Conservation (phyloP, 2,329 filamentous ascomycete genomes). For the Fusarium citri region DNA sequence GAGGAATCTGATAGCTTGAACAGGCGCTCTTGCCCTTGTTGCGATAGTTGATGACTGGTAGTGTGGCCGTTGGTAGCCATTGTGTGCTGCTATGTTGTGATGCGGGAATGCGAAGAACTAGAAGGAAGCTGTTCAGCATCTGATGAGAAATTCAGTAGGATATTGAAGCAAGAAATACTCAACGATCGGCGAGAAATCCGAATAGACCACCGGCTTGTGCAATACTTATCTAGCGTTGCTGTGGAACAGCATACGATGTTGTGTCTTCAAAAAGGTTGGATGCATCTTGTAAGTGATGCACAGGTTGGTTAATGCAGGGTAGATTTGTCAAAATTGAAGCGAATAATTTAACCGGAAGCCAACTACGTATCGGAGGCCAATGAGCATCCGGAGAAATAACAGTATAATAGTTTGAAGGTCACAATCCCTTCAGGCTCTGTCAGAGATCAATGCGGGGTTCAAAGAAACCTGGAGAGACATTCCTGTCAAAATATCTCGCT, state of each 20-base stretch:
- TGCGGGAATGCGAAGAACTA: neutral
- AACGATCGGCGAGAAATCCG: conserved; percentile 10
- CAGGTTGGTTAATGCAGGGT: neutral
- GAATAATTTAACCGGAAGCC: conserved; percentile 18
- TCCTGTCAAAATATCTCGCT: neutral
- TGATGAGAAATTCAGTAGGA: neutral
- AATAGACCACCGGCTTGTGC: neutral
- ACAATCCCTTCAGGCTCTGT: neutral
- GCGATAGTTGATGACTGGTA: conserved; percentile 1
- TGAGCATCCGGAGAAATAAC: neutral
- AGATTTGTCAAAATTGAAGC: neutral
- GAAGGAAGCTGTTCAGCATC: neutral
- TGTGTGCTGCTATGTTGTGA: neutral
- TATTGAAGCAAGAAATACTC: neutral
- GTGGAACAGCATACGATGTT: neutral
- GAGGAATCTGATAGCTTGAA: conserved; percentile 47
- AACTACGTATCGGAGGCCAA: neutral
- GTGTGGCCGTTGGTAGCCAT: conserved; percentile 21
- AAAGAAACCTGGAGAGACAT: neutral
- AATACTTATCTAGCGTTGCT: neutral
- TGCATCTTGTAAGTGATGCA: neutral
- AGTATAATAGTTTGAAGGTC: neutral
- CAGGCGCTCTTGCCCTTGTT: conserved; percentile 32
- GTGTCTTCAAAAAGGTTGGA: neutral
- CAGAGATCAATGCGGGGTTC: neutral